Evolutionary conservation across 306 rosid species (phyloP).

Genomic region (Trifolium pratense): DNA sequence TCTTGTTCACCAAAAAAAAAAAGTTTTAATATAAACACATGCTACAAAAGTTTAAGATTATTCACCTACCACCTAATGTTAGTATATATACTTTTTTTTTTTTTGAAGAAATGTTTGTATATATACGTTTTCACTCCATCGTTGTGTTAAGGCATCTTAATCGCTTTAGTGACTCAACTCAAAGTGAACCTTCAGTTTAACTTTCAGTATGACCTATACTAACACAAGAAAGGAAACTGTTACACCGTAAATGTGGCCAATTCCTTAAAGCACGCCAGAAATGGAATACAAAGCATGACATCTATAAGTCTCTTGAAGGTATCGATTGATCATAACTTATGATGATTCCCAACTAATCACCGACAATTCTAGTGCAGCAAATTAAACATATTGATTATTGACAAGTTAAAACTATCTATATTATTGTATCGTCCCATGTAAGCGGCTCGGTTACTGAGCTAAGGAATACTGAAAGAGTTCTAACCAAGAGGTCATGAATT

Average conservation of each 20-base stretch:
- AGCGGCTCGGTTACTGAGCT: background rate
- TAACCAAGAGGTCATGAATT: background rate
- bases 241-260: conserved; percentile 19
- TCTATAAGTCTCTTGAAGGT: conserved; percentile 26
- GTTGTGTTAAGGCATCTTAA: background rate
- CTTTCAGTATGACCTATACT: conserved; percentile 13
- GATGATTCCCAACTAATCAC: background rate
- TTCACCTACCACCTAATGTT: conserved; percentile 15
- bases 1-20: too few species aligned
- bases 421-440: background rate
- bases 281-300: conserved; percentile 22
- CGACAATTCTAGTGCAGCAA: conserved; percentile 10
- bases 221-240: conserved; percentile 7
- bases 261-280: conserved; percentile 8
- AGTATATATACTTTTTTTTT: background rate
- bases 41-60: conserved; percentile 1
- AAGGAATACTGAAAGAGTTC: background rate
- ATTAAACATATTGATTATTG: background rate
- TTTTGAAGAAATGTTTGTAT: background rate
- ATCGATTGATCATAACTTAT: conserved; percentile 10
- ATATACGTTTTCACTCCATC: background rate
- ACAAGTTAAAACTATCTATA: background rate
- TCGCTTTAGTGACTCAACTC: background rate
- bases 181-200: conserved; percentile 13
- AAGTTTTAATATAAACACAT: background rate